Evolutionary conservation across 257 asterid species (phyloP), one percentile per base, ranked within the genome.

Genomic region (Ligustrum vulgare): DNA sequence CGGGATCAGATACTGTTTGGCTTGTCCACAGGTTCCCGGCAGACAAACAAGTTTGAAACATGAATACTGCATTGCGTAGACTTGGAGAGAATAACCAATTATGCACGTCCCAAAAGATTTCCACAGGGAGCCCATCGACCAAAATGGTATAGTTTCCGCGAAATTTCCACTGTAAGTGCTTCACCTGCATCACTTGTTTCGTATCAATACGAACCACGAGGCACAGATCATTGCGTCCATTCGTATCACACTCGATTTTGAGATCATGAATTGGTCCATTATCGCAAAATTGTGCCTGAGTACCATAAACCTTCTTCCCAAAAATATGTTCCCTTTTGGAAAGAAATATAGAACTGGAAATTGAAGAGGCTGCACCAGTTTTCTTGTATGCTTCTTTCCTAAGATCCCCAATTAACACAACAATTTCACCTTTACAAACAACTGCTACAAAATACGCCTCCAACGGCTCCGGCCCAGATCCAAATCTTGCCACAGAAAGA

Each of bases 21-120:
- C 84, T 68, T 25, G 77, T 79, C 89, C 89, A 85, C 71, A 83
- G 69, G 78, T 85, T 85, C 75, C 83, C 84, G 1, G 87, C 84
- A 11, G 82, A 75, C 23, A 79, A 70, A 70, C 81, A 75, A 63
- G 89, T 81, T 85, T 81, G 80, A 78, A 86, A 86, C 89, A 86
- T 77, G 75, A 86, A 86, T 15, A 86, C 86, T 1, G 87, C 89
- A 79, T 71, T 70, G 37, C 86, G 84, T 20, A 73, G 25, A 0
- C 80, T 31, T 0, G 84, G 31, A 49, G 86, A 79, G 75, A 86
- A 86, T 5, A 86, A 77, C 89, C 89, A 86, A 73, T 75, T 83
- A 69, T 86, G 87, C 67, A 86, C 86, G 72, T 86, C 89, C 87
- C 87, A 86, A 72, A 79, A 86, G 6, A 86, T 73, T 71, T 86